Evolutionary conservation across 1,284 basidiomycete species (phyloP), one percentile per base, ranked within the genome.

Genomic region (Papiliotrema terrestris): DNA sequence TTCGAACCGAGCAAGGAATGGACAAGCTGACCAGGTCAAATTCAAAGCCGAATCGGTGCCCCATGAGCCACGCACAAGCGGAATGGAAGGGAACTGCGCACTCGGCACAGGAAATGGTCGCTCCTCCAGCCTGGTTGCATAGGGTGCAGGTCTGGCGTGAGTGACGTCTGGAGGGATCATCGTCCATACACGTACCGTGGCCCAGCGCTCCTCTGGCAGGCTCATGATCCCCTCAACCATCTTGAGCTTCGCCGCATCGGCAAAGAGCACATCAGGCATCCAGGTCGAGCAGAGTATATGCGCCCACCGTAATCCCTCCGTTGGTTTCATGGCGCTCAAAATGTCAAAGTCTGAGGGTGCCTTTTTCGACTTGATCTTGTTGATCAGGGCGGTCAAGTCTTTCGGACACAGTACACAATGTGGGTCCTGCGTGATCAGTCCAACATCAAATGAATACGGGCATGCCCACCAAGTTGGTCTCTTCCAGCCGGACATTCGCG

Each of bases 241-340:
- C 48, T 86, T 85, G 51, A 95, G 79, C 45, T 82, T 82, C 13
- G 78, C 67, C 0, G 88, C 82, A 72, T 93, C 86, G 22, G 88
- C 87, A 73, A 87, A 95, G 19, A 80, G 80, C 8, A 94, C 79
- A 67, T 96, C 93, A 3, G 88, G 87, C 32, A 86, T 84, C 78
- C 92, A 98, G 1, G 89, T 83, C 1, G 93, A 84, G 77, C 95
- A 98, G 1, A 97, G 74, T 20, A 93, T 80, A 71, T 98, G 95
- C 1, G 86, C 86, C 91, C 92, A 97, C 58, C 90, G 89, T 74
- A 89, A 87, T 25, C 90, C 88, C 78, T 98, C 95, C 0, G 94
- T 97, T 4, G 90, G 90, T 73, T 97, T 97, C 71, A 89, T 86
- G 3, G 86, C 88, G 41, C 91, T 86, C 38, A 97, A 79, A 64